These are phyloP conservation scores for Racocetra persica DNA, from an alignment of 371 early-diverging fungal genomes.

Conservation along the genomic window DNA sequence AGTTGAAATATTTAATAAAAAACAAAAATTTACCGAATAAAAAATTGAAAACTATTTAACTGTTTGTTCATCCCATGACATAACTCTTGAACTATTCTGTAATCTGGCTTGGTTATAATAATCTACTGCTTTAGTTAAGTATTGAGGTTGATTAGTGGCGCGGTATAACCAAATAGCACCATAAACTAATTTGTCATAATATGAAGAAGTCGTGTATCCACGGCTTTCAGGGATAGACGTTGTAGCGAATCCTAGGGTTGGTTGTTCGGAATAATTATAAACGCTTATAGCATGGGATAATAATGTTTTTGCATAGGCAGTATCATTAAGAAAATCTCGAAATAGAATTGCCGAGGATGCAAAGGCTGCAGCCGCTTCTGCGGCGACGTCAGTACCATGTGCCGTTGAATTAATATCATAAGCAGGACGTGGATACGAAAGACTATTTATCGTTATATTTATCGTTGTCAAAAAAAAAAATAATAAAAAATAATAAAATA, in stretches of 20 bases:
- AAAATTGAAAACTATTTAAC: conserved; percentile 61
- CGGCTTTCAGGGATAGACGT: conserved; percentile 52
- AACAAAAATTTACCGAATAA: conserved; percentile 1
- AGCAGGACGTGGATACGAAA: conserved; percentile 67
- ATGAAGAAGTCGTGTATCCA: conserved; percentile 58
- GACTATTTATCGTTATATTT: conserved; percentile 21
- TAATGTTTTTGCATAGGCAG: conserved; percentile 56
- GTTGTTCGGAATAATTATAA: conserved; percentile 59
- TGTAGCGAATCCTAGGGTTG: conserved; percentile 46
- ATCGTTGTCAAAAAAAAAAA: no score
- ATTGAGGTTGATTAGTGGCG: conserved; percentile 57
- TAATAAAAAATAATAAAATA: no score
- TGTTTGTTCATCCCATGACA: conserved; percentile 61
- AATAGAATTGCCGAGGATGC: conserved; percentile 66
- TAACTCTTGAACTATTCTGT: conserved; percentile 13
- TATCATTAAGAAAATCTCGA: conserved; percentile 59
- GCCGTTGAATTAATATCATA: conserved; percentile 57
- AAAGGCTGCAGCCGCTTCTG: conserved; percentile 64
- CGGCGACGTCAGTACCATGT: conserved; percentile 67
- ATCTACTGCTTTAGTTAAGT: conserved; percentile 57
- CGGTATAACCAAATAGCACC: conserved; percentile 70
- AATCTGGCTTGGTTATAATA: conserved; percentile 55
- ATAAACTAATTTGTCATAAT: conserved; percentile 62
- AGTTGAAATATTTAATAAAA: conserved; percentile 29
- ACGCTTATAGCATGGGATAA: conserved; percentile 50